Evolutionary conservation across 257 asterid species (phyloP).

Genomic region (Penstemon newberryi): DNA sequence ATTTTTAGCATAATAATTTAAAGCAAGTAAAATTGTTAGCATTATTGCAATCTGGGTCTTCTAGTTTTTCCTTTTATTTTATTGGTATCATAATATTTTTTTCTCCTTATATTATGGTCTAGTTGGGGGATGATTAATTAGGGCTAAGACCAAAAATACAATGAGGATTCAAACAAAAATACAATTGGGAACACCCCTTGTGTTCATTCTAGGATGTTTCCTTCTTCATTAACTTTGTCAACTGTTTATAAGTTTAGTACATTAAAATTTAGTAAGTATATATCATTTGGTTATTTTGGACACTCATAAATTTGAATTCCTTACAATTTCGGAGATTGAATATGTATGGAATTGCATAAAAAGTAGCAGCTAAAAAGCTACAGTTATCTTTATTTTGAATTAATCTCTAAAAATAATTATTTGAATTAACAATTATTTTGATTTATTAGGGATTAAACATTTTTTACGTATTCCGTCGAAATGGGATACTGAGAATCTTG

Average conservation of each 20-base stretch:
- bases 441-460: no score
- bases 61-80: neutral
- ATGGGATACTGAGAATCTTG: no score
- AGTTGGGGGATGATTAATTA: neutral
- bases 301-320: no score
- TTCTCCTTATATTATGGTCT: neutral
- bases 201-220: conserved; percentile 18
- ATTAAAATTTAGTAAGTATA: no score
- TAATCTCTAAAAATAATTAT: no score
- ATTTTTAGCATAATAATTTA: conserved; percentile 38
- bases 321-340: neutral
- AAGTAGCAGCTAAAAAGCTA: no score
- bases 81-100: neutral
- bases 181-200: conserved; percentile 19
- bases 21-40: conserved; percentile 16
- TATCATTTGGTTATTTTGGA: no score
- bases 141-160: neutral
- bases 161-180: conserved; percentile 18
- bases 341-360: neutral
- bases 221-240: neutral
- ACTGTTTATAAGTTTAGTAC: neutral
- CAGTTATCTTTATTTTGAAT: no score
- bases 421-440: neutral
- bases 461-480: no score
- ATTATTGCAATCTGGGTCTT: conserved; percentile 26